Percentiles rank a stretch among this genome's conserved stretches.
Conservation (phyloP, 2,329 filamentous ascomycete species). For the Ceratocystis smalleyi region DNA sequence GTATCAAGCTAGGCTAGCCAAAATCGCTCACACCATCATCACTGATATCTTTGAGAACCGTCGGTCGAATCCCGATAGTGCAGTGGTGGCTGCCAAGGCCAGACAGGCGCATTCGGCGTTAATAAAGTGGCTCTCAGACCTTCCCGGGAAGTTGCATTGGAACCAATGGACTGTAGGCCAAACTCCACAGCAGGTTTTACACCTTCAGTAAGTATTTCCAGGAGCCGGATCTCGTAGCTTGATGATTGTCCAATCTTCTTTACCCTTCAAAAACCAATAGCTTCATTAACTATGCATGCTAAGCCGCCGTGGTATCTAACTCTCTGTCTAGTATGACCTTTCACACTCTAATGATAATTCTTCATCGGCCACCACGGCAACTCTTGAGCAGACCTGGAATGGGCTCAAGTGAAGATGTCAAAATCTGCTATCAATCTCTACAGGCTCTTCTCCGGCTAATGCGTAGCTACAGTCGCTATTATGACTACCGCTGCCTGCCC, state of each 20-base stretch:
- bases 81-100: conserved; percentile 29
- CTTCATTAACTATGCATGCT: no score
- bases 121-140: conserved; percentile 31
- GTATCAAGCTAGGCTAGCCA: conserved; percentile 33
- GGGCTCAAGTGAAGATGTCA: conserved; percentile 30
- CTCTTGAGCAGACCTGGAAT: conserved; percentile 28
- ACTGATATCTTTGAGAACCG: conserved; percentile 36
- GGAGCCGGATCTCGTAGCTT: no score
- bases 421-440: conserved; percentile 35
- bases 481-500: conserved; percentile 30
- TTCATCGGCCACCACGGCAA: conserved; percentile 33
- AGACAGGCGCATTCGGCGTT: conserved; percentile 33
- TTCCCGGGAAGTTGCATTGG: conserved; percentile 35
- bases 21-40: conserved; percentile 35
- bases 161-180: conserved; percentile 35
- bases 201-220: conserved; percentile 25
- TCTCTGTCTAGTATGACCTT: conserved; percentile 27
- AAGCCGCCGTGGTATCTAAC: background rate
- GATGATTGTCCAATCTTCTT: background rate
- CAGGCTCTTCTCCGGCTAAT: conserved; percentile 31
- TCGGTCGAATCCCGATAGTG: conserved; percentile 27
- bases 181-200: conserved; percentile 32
- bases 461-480: conserved; percentile 30
- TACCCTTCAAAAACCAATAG: background rate
- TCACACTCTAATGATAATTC: conserved; percentile 36